Evolutionary conservation across 176 grass and related monocot species (phyloP), one percentile per base, ranked within the genome.

Genomic region (Bromus sterilis): DNA sequence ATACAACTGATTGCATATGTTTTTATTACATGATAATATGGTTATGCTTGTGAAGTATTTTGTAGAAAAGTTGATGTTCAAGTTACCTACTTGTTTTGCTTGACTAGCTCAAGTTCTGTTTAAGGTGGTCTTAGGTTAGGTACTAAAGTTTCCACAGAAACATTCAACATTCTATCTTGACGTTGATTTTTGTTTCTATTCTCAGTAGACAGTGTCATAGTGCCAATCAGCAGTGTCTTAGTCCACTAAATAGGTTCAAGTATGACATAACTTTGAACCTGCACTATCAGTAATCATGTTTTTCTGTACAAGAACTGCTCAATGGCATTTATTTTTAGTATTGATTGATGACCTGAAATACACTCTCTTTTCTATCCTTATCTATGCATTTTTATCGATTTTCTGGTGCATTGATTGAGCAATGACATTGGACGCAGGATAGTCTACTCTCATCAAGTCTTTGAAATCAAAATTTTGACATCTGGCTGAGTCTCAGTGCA

Each of bases 371-470:
- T 79, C n/a, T 64, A 24, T 76, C 21, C 76, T 75, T 61, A 58
- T 56, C 20, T 76, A 18, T 65, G 26, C 65, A 11, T 75, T 29
- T 71, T 51, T 58, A 33, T 41, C 23, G 33, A 31, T 83, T 63
- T 65, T 63, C 39, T 37, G 28, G 34, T 86, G n/a, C 57, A 83
- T 89, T 86, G 83, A 92, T 88, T 89, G 78, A 75, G 49, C 77
- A 76, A 68, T 92, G 84, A 40, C 75, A 80, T 89, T 92, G 68
- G 28, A 83, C 83, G 90, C 90, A 92, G 90, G 90, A 77, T 89
- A 92, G 76, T 89, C 71, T 89, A 56, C 70, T 83, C 74, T 79
- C 83, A 33, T 89, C 87, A 89, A 81, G 90, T 73, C 76, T 78
- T 92, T 92, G 80, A 80, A 83, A 73, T 86, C 70, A 56, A 89